Evolutionary conservation across 306 rosid genomes (phyloP).

Genomic region (Mimosa pudica): DNA sequence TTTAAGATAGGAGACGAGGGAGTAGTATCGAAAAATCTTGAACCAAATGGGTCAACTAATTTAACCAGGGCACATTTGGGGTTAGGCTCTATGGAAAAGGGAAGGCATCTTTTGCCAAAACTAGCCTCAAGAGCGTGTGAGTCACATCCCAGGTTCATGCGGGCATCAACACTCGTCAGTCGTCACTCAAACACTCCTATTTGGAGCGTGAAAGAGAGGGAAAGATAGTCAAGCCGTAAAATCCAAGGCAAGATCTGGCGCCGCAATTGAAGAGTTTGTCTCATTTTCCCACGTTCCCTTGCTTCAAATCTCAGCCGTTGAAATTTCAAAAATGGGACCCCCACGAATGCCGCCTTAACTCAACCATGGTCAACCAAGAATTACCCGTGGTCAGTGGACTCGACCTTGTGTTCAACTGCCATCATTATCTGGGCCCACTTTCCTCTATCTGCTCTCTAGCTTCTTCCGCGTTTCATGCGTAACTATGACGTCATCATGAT

Average conservation of each 20-base stretch:
- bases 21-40: neutral
- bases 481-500: slow-evolving; percentile 44
- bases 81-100: neutral
- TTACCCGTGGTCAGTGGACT: slow-evolving; percentile 36
- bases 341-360: slow-evolving; percentile 14
- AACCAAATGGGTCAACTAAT: slow-evolving; percentile 50
- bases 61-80: slow-evolving; percentile 29
- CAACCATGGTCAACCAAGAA: slow-evolving; percentile 29
- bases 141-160: neutral
- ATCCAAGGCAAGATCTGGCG: slow-evolving; percentile 41
- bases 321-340: neutral
- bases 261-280: slow-evolving; percentile 59
- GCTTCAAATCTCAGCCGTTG: slow-evolving; percentile 46
- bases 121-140: neutral
- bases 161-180: neutral
- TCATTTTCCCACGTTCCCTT: slow-evolving; percentile 9
- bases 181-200: neutral
- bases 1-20: no score
- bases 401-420: slow-evolving; percentile 11
- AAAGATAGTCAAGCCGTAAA: slow-evolving; percentile 17
- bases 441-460: neutral
- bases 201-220: neutral
- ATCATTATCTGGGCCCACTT: slow-evolving; percentile 16
- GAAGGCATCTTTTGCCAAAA: neutral
- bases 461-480: slow-evolving; percentile 1